Evolutionary conservation across 306 rosid genomes (phyloP), one percentile per base, ranked within the genome.

Genomic region (Vigna hirtella): DNA sequence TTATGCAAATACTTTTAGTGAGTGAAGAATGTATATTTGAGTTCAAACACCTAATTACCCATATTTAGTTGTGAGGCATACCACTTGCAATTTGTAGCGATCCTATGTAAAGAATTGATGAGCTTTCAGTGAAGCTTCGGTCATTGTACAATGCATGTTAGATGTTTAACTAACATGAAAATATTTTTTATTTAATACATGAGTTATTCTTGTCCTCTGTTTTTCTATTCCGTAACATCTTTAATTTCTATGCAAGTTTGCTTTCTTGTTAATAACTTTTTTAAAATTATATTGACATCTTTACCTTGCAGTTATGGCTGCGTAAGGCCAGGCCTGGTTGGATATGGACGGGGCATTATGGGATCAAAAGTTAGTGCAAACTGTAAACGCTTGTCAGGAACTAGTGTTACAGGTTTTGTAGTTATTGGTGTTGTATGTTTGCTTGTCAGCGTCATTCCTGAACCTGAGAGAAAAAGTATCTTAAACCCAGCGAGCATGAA

Each of bases 401-500:
- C 99, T 51, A 95, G 98, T 64, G 99, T 95, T 73, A 98, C 99
- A 43, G 92, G 98, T 86, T 98, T 97, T 75, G 97, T 95, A 69
- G 99, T 93, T 79, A 97, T 98, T 55, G 98, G 99, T 83, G 83
- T 93, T 85, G 97, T 95, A 58, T 93, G 99, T 79, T 89, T 95
- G 75, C 99, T 95, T 81, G 98, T 95, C 53, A 95, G 99, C 71
- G 81, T 95, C 83, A 91, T 93, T 71, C 94, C 99, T 51, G 97
- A 91, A 82, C 58, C 72, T 67, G 85, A 68, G 49, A 89, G 97
- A 53, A 90, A 93, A 78, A 72, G 81, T 42, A 83, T 88, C 66
- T 85, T 95, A 82, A 95, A 95, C 87, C 99, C 97, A 0, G 98
- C 99, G 64, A 95, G 98, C 91, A 95, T 93, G 99, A 95, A 95